phyloP scores from a whole-genome alignment of 192 early-diverging fungal species.

The Kickxella alabastrina region DNA sequence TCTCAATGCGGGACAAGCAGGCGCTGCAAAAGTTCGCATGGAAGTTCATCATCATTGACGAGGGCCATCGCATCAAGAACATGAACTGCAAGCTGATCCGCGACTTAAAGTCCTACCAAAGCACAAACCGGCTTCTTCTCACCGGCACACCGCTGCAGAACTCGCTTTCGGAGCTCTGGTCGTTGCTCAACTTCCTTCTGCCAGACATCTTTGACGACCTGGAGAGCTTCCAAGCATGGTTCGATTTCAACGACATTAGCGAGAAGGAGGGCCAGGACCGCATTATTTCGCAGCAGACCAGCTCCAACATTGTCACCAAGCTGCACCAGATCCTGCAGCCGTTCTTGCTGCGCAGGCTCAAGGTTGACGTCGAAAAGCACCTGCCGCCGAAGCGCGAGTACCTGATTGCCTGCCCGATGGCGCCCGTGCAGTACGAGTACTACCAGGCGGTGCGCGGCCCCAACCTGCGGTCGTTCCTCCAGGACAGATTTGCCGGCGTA shows the following conservation, averaged over 20 bases:
- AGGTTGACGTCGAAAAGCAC: constrained; percentile 78
- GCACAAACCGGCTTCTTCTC: constrained; percentile 82
- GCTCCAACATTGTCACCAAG: constrained; percentile 67
- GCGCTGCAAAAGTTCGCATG: constrained; percentile 66
- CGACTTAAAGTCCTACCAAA: constrained; percentile 80
- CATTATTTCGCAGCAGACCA: constrained; percentile 64
- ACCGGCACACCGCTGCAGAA: constrained; percentile 96
- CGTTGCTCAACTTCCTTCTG: constrained; percentile 88
- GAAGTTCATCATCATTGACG: constrained; percentile 92
- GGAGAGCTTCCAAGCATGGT: constrained; percentile 83
- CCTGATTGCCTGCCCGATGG: constrained; percentile 73
- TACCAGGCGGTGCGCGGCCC: constrained; percentile 64
- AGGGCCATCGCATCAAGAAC: constrained; percentile 98
- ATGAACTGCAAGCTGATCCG: constrained; percentile 83
- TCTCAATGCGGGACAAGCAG: constrained; percentile 78
- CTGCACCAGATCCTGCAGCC: constrained; percentile 86
- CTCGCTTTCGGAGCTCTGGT: constrained; percentile 92
- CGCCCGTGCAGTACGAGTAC: constrained; percentile 64
- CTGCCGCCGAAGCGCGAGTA: constrained; percentile 92
- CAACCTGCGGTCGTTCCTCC: constrained; percentile 61
- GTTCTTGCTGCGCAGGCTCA: constrained; percentile 57
- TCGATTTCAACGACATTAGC: constrained; percentile 73
- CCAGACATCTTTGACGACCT: constrained; percentile 94
- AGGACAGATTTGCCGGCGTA: constrained; percentile 7
- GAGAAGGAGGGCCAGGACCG: constrained; percentile 59